Evolutionary conservation across 768 basidiomycete species (phyloP).

Genomic region (Podaxis sp.): DNA sequence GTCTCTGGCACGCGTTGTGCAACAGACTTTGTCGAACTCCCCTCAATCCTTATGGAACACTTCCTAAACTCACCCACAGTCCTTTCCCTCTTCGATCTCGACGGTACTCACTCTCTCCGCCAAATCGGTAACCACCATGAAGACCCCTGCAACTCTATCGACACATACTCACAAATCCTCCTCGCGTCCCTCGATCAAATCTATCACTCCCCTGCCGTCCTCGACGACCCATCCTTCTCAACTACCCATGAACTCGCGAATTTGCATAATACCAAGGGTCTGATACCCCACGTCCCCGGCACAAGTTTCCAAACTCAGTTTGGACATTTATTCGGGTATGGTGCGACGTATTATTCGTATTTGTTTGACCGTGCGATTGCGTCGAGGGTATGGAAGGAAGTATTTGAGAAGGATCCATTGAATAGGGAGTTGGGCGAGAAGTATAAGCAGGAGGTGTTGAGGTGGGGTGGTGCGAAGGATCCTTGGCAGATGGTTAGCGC

Average conservation of each 20-base stretch:
- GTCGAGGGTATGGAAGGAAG: conserved; percentile 79
- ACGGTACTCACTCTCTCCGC: conserved; percentile 43
- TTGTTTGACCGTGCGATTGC: conserved; percentile 96
- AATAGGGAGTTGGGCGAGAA: conserved; percentile 75
- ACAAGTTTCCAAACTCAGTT: conserved; percentile 97
- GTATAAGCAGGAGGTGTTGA: conserved; percentile 74
- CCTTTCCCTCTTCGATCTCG: conserved; percentile 70
- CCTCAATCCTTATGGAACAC: conserved; percentile 98
- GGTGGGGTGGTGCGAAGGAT: conserved; percentile 85
- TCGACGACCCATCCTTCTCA: conserved; percentile 55
- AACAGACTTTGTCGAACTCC: conserved; percentile 97
- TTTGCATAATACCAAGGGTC: conserved; percentile 66
- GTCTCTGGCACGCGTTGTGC: conserved; percentile 97
- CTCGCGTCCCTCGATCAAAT: conserved; percentile 87
- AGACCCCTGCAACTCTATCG: conserved; percentile 80
- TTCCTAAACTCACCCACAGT: conserved; percentile 86
- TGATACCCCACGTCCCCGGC: conserved; percentile 80
- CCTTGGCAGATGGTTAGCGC: conserved; percentile 91
- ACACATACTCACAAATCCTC: conserved; percentile 88
- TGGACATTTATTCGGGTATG: conserved; percentile 93
- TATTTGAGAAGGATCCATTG: conserved; percentile 72
- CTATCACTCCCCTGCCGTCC: conserved; percentile 75
- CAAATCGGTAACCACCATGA: conserved; percentile 66
- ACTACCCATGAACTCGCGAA: conserved; percentile 66
- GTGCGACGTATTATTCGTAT: conserved; percentile 97